Base-by-base conservation (phyloP, 2,329 filamentous ascomycete genomes). In the Lachnellula cervina region DNA sequence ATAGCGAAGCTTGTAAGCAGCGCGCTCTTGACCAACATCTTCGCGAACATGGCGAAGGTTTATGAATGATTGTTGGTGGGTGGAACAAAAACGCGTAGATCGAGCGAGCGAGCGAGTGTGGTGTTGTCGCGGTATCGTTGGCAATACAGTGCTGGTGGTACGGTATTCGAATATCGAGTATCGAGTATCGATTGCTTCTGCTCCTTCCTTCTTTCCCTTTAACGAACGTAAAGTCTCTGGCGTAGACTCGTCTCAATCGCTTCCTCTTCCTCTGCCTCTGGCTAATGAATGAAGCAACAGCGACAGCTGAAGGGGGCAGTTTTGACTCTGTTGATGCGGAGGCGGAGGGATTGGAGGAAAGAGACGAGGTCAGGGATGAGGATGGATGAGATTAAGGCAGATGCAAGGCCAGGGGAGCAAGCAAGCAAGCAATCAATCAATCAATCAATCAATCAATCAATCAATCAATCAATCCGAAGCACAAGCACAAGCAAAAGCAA, bases 1-100 rank as follows among this genome's bases (percentile, higher is more conserved):
- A 64, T 55, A 55, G 64, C 67, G 8, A 63, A 59, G 44, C 59
- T 59, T 42, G 65, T 63, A 38, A 68, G 56, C 52, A 68, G 50
- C 17, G 53, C 62, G 49, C 57, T 59, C 40, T 50, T 56, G 7
- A 60, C 55, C 48, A 67, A 43, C 11, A 55, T 52, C 34, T 61
- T 66, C 16, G 62, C 57, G 42, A 65, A 62, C 66, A 68, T 69
- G 19, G 35, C 56, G 51, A 38, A 43, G 38, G 6, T 54, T 51
- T 58, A 50, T 45, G 45, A 56, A 50, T 32, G 49, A 56, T 19
- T 44, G 43, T 56, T 25, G 45, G 45, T 13, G 42, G 6, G 45
- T 13, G 42, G 6, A 19, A 44, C 9, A 17, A 44, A 17, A 35
- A 49, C 32, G 35, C 47, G 35, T 38, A 4, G 25, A 17, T 17